Evolutionary conservation across 2,329 filamentous ascomycete genomes (phyloP).

Genomic region (Hymenoscyphus infarciens): DNA sequence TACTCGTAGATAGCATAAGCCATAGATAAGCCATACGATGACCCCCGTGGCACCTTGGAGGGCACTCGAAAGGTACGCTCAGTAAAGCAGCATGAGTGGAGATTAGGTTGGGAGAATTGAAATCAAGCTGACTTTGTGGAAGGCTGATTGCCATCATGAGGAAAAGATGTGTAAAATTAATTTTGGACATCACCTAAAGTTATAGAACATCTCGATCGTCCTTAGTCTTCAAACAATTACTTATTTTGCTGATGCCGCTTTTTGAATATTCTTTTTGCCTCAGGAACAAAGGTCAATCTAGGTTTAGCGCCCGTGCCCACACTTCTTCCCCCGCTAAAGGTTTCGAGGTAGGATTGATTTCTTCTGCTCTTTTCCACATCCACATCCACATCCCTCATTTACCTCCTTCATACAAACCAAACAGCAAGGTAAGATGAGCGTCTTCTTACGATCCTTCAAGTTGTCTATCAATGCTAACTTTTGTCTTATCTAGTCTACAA

Average conservation of each 20-base stretch:
- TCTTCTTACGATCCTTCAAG: background rate
- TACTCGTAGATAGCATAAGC: background rate
- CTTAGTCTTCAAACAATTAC: too few species aligned
- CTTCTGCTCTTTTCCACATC: constrained; percentile 1
- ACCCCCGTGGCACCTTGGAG: background rate
- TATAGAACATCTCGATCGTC: too few species aligned
- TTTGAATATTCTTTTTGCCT: background rate
- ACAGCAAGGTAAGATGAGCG: background rate
- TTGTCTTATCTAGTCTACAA: background rate
- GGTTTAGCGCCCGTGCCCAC: background rate
- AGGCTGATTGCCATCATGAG: too few species aligned
- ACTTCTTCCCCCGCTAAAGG: background rate
- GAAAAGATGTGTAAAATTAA: too few species aligned
- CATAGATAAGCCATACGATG: too few species aligned
- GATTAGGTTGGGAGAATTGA: too few species aligned
- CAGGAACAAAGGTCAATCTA: too few species aligned
- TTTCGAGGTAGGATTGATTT: background rate
- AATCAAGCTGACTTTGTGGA: too few species aligned
- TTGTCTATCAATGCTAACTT: background rate
- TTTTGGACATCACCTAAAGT: too few species aligned
- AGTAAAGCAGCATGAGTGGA: background rate
- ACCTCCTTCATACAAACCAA: background rate
- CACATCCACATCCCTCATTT: constrained; percentile 1
- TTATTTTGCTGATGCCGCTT: background rate
- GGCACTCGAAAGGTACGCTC: background rate